phyloP scores from a whole-genome alignment of 345 rosid species.

The Salix udensis region DNA sequence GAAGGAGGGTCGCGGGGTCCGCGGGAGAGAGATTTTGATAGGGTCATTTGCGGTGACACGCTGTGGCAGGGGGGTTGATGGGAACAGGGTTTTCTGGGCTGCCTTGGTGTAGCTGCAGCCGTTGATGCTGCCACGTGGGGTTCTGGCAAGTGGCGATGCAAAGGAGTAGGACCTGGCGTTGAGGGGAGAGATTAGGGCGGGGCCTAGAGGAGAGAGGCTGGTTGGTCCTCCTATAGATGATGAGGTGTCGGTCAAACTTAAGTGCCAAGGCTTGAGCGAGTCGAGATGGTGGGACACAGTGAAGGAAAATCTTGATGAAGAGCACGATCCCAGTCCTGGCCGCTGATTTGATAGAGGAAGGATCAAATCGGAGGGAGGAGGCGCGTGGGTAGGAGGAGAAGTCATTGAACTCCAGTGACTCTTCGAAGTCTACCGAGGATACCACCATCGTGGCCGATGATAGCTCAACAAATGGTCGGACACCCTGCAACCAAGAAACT shows the following conservation, averaged over 20 bases:
- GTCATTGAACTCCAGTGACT: conserved; percentile 56
- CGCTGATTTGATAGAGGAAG: conserved; percentile 53
- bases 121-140: conserved; percentile 41
- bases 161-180: conserved; percentile 70
- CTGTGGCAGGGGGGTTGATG: conserved; percentile 82
- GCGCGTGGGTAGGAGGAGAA: conserved; percentile 60
- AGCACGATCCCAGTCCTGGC: conserved; percentile 68
- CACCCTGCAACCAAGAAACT: conserved; percentile 50
- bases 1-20: conserved; percentile 80
- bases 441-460: conserved; percentile 61
- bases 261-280: conserved; percentile 91
- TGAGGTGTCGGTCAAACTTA: conserved; percentile 63
- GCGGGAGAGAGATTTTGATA: conserved; percentile 20
- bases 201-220: conserved; percentile 37
- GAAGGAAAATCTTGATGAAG: conserved; percentile 91
- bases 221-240: conserved; percentile 47
- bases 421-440: conserved; percentile 71
- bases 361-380: conserved; percentile 72
- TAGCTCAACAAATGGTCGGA: conserved; percentile 80
- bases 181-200: conserved; percentile 59
- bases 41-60: conserved; percentile 29
- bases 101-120: conserved; percentile 9
- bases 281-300: conserved; percentile 82
- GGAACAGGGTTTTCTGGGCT: conserved; percentile 52
- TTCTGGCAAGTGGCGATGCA: conserved; percentile 72